A percentile compares a stretch with the other conserved stretches of the same genome.
Conservation (phyloP, 441 rosid species). For the Sinapis alba region DNA sequence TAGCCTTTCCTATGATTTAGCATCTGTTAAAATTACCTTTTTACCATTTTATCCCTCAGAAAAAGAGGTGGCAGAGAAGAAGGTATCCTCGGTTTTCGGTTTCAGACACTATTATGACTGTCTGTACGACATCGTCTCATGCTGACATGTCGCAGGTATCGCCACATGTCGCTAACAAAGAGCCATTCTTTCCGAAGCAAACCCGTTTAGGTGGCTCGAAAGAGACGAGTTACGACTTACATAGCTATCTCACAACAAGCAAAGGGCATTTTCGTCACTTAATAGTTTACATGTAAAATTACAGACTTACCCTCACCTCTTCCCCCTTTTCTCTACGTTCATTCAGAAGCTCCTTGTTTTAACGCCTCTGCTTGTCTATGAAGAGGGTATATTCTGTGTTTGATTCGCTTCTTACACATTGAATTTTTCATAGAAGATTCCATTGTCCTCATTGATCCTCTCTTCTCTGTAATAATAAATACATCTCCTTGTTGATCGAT, state of each 20-base stretch:
- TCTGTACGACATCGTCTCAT: constrained; percentile 11
- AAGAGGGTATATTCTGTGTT: constrained; percentile 39
- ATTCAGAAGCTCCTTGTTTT: constrained; percentile 3
- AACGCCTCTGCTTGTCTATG: constrained; percentile 22
- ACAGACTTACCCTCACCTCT: constrained; percentile 6
- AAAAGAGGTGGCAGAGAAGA: constrained; percentile 1
- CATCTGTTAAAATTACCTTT: constrained; percentile 1
- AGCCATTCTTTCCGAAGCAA: not conserved
- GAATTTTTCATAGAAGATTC: constrained; percentile 35
- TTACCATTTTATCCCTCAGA: constrained; percentile 28
- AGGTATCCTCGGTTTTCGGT: not conserved
- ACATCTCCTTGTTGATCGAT: constrained; percentile 8
- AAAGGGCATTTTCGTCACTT: constrained; percentile 25
- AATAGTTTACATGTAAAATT: fast-evolving
- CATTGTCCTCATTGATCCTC: constrained; percentile 26
- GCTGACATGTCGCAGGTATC: constrained; percentile 19
- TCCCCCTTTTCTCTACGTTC: constrained; percentile 13
- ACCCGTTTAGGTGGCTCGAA: constrained; percentile 5
- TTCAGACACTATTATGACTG: constrained; percentile 20
- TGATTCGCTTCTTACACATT: constrained; percentile 36
- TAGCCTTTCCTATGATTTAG: constrained; percentile 22
- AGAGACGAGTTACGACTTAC: not conserved
- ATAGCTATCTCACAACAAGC: too few species aligned
- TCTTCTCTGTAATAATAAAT: not conserved
- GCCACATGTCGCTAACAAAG: constrained; percentile 19